Conservation (phyloP, 352 stramenopile genomes). For the Phytopythium mirpurense region DNA sequence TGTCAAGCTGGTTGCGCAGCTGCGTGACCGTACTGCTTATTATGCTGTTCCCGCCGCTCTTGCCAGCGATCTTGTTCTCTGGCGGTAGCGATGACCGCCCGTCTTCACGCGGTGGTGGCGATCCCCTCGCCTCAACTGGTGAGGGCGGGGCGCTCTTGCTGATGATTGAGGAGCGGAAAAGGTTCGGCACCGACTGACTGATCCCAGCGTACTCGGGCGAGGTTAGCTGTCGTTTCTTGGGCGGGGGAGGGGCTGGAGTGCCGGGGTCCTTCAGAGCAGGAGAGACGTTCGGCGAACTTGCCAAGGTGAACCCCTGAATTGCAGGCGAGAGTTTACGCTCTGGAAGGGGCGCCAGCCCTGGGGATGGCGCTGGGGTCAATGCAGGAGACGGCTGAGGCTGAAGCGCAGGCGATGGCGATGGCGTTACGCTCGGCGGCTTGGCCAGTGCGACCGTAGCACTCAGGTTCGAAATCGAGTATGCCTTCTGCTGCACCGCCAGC, state of each 20-base stretch:
- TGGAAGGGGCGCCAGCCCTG: slow-evolving; percentile 14
- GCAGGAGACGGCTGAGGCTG: slow-evolving; percentile 4
- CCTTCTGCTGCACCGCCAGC: slow-evolving; percentile 66
- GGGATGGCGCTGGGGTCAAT: slow-evolving; percentile 14
- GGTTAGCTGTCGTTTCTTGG: background rate
- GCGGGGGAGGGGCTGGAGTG: background rate
- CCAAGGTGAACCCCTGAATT: slow-evolving; percentile 1
- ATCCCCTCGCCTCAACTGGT: slow-evolving; percentile 30
- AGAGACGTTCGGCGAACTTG: slow-evolving; percentile 22
- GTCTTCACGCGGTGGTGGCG: slow-evolving; percentile 12
- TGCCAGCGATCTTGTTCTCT: slow-evolving; percentile 14
- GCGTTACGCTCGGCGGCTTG: slow-evolving; percentile 2
- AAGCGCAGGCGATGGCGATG: background rate
- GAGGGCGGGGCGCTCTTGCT: slow-evolving; percentile 55
- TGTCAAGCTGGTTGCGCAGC: slow-evolving; percentile 78
- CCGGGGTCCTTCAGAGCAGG: slow-evolving; percentile 16
- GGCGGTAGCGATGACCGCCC: slow-evolving; percentile 7
- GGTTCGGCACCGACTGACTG: slow-evolving; percentile 11
- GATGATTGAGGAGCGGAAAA: slow-evolving; percentile 12
- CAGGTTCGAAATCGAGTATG: slow-evolving; percentile 47
- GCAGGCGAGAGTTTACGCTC: slow-evolving; percentile 1
- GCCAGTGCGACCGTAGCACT: slow-evolving; percentile 4
- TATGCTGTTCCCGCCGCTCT: slow-evolving; percentile 40
- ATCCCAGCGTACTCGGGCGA: background rate
- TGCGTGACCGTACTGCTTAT: slow-evolving; percentile 72